Base-by-base conservation (phyloP, 352 stramenopile species). In the Pythium graminicola region DNA sequence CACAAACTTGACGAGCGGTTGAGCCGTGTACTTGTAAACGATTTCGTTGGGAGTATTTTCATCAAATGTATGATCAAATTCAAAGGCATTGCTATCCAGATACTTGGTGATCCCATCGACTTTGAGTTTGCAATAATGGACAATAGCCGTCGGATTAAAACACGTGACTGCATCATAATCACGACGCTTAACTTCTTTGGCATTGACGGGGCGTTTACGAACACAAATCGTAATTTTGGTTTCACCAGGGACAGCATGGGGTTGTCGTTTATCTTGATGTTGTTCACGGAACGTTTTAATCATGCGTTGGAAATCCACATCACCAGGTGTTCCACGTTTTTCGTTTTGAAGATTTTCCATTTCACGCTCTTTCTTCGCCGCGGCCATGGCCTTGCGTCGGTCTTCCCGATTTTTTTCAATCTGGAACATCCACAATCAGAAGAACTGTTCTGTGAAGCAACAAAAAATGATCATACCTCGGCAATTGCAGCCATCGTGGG, bases 21-120 rank as follows among this genome's bases (percentile, higher is more conserved):
- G 70, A 5, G 95, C 76, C 11, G 93, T 88, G 61, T 85, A 73
- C 47, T 85, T 69, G 72, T 98, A 98, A 38, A 99, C 93, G 29
- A 96, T 70, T 56, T 98, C 86, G 19, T 95, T 99, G 6, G 69
- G 80, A 11, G 76, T 75, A 9, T 78, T 66, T 54, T 99, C 96
- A 52, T 97, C 87, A 69, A 99, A 99, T 3, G 89, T 91, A 74
- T 90, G 81, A 20, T 93, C 82, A 57, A 91, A 93, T 39, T 82
- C 76, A 69, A 99, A 99, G 0, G 88, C 81, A 29, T 95, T 97
- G 67, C 96, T 98, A 67, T 98, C 95, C 13, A 98, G 73, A 63
- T 98, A 99, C 72, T 99, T 99, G 41, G 88, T 98, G 54, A 99
- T 99, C 24, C 96, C 96, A 67, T 99, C 96, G 13, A 99, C 97